Evolutionary conservation across 345 rosid species (phyloP), one percentile per base, ranked within the genome.

Genomic region (Clarkia xantiana): DNA sequence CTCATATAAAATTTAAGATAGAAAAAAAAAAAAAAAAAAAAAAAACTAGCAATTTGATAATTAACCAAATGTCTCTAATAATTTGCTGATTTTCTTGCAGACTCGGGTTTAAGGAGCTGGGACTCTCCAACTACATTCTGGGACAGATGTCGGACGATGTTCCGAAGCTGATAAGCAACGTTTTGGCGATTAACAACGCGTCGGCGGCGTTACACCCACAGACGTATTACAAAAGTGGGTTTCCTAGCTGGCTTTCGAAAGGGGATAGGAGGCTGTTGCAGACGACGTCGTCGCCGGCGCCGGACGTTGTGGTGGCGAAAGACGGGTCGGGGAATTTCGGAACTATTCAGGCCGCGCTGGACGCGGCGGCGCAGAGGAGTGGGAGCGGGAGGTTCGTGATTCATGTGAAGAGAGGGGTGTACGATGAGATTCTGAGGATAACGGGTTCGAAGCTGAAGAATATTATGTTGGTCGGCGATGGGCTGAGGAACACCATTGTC

Each of bases 381-480:
- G 75, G 81, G 11, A 70, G 68, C 18, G 68, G 67, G 19, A 76
- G 94, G 68, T 81, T 79, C 63, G 81, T 84, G 15, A 88, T 88
- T 42, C 64, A 48, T 34, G 67, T 88, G 44, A 88, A 79, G 69
- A 66, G 70, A 1, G 97, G 97, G 23, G 62, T 70, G 56, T 88
- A 88, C 18, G 54, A 58, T 20, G 97, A 88, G 57, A 81, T 76
- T 55, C 58, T 79, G 6, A 82, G 77, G 41, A 73, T 79, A 45
- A 43, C 16, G 82, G 77, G 0, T 69, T 56, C 34, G 65, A 29
- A 64, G 0, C 42, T 80, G 57, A 74, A 72, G 55, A 78, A 84
- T 46, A 72, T 84, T 16, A 88, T 81, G 97, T 58, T 84, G 11
- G 75, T 79, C 14, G 97, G 94, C 0, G 94, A 84, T 45, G 93